phyloP scores from a whole-genome alignment of 2,329 filamentous ascomycete genomes.

The Dactylellina sp. region DNA sequence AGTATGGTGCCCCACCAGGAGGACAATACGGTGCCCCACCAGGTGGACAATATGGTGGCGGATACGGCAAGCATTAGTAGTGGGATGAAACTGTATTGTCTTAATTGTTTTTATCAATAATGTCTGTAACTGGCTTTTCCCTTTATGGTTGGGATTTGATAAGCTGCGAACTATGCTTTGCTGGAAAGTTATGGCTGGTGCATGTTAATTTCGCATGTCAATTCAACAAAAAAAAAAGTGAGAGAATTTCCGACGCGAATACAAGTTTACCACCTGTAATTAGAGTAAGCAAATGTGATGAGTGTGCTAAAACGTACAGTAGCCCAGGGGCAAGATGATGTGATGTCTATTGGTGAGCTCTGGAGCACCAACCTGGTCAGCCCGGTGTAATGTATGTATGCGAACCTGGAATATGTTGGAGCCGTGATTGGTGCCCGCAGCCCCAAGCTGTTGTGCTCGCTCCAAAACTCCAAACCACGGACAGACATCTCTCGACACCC shows the following conservation, averaged over 20 bases:
- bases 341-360: too few species aligned
- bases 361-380: too few species aligned
- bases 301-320: not conserved
- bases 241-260: not conserved
- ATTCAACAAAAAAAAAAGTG: not conserved
- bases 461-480: conserved; percentile 6
- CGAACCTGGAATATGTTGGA: conserved; percentile 4
- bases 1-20: conserved; percentile 57
- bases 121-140: conserved; percentile 9
- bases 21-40: conserved; percentile 61
- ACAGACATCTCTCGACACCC: not conserved
- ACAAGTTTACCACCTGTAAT: too few species aligned
- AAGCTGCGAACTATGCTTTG: not conserved
- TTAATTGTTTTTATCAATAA: conserved; percentile 5
- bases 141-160: not conserved
- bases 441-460: conserved; percentile 10
- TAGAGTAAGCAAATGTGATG: not conserved
- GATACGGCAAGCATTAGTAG: conserved; percentile 12
- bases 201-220: not conserved
- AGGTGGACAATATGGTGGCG: conserved; percentile 55
- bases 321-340: too few species aligned
- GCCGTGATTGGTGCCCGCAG: conserved; percentile 53
- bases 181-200: not conserved
- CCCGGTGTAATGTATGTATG: too few species aligned
- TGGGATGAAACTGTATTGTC: not conserved